Conservation (phyloP, 371 early-diverging fungal genomes). For the Circinella umbellata region DNA sequence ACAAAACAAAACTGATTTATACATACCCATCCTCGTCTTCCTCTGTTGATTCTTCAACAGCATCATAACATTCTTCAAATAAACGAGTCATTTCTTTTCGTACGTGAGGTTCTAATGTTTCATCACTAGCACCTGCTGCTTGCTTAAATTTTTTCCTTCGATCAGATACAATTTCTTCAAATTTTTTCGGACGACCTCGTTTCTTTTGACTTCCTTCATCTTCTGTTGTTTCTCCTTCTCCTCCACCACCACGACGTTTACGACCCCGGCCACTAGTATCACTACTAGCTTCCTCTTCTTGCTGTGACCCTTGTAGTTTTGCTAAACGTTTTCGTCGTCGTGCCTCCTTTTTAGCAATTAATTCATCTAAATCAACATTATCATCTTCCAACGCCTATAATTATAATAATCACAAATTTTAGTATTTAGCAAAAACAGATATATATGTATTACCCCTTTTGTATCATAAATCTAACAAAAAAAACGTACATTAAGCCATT, state of each 20-base stretch:
- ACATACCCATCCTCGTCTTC: conserved; percentile 49
- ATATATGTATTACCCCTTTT: no score
- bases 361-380: conserved; percentile 24
- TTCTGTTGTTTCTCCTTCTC: not conserved
- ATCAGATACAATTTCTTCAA: not conserved
- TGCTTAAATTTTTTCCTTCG: not conserved
- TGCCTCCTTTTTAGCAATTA: conserved; percentile 23
- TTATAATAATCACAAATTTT: not conserved
- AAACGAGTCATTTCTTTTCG: conserved; percentile 54
- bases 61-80: conserved; percentile 54
- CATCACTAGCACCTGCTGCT: not conserved
- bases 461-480: not conserved
- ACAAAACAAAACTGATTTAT: not conserved
- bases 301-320: not conserved
- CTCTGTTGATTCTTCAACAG: conserved; percentile 56
- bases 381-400: conserved; percentile 27
- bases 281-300: not conserved
- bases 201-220: conserved; percentile 11
- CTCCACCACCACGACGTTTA: not conserved
- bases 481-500: conserved; percentile 76
- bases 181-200: conserved; percentile 22
- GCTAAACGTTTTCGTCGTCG: conserved; percentile 23
- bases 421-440: not conserved
- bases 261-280: conserved; percentile 2
- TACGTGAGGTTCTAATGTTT: conserved; percentile 22